Conservation (phyloP, 768 basidiomycete genomes). For the Hericium coralloides region DNA sequence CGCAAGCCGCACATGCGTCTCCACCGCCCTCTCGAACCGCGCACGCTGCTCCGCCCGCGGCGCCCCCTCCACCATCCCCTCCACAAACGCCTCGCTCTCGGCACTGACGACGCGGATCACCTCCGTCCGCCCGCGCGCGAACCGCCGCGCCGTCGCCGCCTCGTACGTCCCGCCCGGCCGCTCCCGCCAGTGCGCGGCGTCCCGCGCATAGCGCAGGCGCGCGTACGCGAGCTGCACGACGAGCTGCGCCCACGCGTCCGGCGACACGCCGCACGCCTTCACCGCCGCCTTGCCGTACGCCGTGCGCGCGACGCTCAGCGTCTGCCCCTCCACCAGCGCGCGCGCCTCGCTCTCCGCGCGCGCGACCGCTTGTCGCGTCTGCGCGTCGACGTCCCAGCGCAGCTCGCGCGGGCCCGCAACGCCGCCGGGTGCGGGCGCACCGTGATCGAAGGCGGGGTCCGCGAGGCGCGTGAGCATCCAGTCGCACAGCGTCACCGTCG, state of each 20-base stretch:
- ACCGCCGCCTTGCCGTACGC: slow-evolving; percentile 80
- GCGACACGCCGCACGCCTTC: slow-evolving; percentile 82
- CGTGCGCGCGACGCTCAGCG: slow-evolving; percentile 53
- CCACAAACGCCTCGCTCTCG: slow-evolving; percentile 73
- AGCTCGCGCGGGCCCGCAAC: slow-evolving; percentile 37
- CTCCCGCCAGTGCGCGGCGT: slow-evolving; percentile 22
- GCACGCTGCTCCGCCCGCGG: slow-evolving; percentile 34
- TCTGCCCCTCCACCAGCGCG: slow-evolving; percentile 55
- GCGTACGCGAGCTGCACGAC: slow-evolving; percentile 84
- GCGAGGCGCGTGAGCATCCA: slow-evolving; percentile 54
- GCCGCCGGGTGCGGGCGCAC: slow-evolving; percentile 21
- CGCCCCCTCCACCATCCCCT: slow-evolving; percentile 55
- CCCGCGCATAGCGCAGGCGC: slow-evolving; percentile 43
- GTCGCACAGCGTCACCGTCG: slow-evolving; percentile 65
- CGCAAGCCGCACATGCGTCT: slow-evolving; percentile 59
- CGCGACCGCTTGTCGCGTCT: slow-evolving; percentile 41
- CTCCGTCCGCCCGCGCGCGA: slow-evolving; percentile 86
- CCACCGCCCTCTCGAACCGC: slow-evolving; percentile 51
- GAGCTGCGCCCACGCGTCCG: slow-evolving; percentile 94
- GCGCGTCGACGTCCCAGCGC: slow-evolving; percentile 52
- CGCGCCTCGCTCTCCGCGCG: slow-evolving; percentile 45
- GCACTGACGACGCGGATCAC: slow-evolving; percentile 78
- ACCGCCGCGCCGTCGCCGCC: slow-evolving; percentile 84
- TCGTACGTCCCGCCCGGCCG: slow-evolving; percentile 84
- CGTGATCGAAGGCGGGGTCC: slow-evolving; percentile 56